A percentile compares a stretch with the other conserved stretches of the same genome.
These are phyloP conservation scores for Xylaria polymorpha DNA, from an alignment of 2,329 filamentous ascomycete species.

Conservation along the genomic window DNA sequence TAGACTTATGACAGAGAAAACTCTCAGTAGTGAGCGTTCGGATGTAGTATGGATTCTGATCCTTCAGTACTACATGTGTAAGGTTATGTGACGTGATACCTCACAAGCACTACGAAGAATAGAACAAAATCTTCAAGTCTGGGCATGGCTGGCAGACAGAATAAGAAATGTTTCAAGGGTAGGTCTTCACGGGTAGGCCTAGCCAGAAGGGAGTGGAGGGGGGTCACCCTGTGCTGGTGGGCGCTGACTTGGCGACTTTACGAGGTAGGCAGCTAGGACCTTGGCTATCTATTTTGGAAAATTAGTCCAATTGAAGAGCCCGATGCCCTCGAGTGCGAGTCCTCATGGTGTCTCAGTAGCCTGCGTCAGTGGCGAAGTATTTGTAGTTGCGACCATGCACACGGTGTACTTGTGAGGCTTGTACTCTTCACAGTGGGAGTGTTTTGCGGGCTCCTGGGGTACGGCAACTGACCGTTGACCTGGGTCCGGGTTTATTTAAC, in stretches of 20 bases:
- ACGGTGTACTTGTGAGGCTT: conserved; percentile 18
- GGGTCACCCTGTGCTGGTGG: neutral
- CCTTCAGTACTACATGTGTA: neutral
- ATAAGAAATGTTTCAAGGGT: neutral
- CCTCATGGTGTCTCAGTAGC: neutral
- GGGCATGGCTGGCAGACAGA: neutral
- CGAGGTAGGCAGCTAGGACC: neutral
- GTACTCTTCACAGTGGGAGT: conserved; percentile 17
- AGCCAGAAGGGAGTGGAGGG: conserved; percentile 4
- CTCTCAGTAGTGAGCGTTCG: no score
- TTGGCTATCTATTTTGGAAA: neutral
- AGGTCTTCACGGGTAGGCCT: conserved; percentile 19
- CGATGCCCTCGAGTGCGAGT: neutral
- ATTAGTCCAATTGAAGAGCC: neutral
- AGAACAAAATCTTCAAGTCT: neutral
- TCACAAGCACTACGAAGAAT: neutral
- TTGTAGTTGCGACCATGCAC: neutral
- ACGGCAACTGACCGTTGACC: neutral
- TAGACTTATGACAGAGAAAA: no score
- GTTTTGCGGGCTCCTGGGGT: neutral
- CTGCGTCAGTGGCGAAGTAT: neutral
- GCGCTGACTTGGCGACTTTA: neutral
- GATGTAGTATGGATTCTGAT: neutral
- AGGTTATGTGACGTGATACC: neutral
- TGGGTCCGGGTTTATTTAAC: neutral